Conservation (phyloP, 148 eudicot genomes). For the Bassia scoparia region DNA sequence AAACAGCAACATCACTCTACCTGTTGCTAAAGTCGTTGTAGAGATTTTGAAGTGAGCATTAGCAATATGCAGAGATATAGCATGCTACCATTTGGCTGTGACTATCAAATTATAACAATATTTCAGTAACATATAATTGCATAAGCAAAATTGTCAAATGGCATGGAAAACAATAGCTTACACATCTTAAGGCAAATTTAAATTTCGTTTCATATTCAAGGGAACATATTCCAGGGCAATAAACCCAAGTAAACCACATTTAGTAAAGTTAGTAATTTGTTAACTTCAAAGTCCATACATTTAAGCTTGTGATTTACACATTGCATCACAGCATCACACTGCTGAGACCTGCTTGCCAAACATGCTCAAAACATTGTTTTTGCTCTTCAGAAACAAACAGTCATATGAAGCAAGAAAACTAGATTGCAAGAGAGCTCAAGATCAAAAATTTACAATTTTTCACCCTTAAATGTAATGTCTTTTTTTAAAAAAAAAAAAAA, state of each 20-base stretch:
- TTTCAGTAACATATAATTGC: background rate
- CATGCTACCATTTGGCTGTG: conserved; percentile 41
- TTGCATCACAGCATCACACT: too few relatives aligned
- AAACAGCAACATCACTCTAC: conserved; percentile 33
- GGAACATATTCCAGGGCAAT: background rate
- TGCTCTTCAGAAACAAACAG: background rate
- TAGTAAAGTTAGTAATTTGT: background rate
- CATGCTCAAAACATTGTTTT: too few relatives aligned
- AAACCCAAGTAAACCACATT: background rate
- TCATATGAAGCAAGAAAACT: background rate
- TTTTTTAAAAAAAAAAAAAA: too few relatives aligned
- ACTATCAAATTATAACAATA: conserved; percentile 34
- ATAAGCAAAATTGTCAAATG: background rate
- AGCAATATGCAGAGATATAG: conserved; percentile 53
- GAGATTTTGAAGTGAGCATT: conserved; percentile 83
- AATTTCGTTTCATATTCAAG: background rate
- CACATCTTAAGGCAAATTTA: too few relatives aligned
- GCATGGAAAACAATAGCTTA: background rate
- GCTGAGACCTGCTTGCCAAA: too few relatives aligned
- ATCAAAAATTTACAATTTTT: background rate
- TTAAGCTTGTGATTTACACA: background rate
- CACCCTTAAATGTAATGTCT: background rate
- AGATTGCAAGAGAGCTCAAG: background rate
- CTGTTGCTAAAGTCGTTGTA: conserved; percentile 79
- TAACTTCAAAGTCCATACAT: background rate